A percentile compares a stretch with the other conserved stretches of the same genome.
Evolutionary conservation across 805 yeast genomes (phyloP).

Genomic region (Lipomyces anomalus): DNA sequence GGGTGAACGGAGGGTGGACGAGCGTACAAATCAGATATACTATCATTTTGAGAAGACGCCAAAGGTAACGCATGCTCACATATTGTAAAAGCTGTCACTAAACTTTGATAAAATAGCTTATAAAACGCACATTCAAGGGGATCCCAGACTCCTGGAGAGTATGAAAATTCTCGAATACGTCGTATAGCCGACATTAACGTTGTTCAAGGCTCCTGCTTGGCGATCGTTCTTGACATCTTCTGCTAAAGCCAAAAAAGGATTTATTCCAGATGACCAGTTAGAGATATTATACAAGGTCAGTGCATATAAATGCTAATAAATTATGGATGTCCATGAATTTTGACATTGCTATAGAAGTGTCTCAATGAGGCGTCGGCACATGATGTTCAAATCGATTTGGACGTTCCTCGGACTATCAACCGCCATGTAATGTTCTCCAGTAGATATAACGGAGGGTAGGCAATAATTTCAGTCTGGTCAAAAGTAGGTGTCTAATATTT

Average conservation of each 20-base stretch:
- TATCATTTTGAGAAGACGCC: constrained; percentile 6
- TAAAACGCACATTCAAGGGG: constrained; percentile 19
- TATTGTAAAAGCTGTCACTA: no score
- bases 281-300: constrained; percentile 2
- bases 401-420: constrained; percentile 24
- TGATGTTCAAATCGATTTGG: constrained; percentile 25
- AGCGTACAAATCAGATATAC: neutral
- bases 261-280: constrained; percentile 2
- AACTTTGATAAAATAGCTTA: no score
- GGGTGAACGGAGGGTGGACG: constrained; percentile 4
- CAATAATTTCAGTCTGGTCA: no score
- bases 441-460: constrained; percentile 24
- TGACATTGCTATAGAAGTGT: neutral
- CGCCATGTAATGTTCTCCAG: constrained; percentile 22
- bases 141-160: constrained; percentile 25
- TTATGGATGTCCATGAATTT: no score
- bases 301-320: neutral
- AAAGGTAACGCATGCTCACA: no score
- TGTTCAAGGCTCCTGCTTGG: constrained; percentile 18
- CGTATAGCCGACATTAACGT: constrained; percentile 4
- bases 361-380: constrained; percentile 11
- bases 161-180: no score
- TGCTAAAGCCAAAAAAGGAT: constrained; percentile 3
- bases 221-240: constrained; percentile 17
- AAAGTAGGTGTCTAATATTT: no score